phyloP scores from a whole-genome alignment of 345 rosid genomes.

The Gossypium raimondii region DNA sequence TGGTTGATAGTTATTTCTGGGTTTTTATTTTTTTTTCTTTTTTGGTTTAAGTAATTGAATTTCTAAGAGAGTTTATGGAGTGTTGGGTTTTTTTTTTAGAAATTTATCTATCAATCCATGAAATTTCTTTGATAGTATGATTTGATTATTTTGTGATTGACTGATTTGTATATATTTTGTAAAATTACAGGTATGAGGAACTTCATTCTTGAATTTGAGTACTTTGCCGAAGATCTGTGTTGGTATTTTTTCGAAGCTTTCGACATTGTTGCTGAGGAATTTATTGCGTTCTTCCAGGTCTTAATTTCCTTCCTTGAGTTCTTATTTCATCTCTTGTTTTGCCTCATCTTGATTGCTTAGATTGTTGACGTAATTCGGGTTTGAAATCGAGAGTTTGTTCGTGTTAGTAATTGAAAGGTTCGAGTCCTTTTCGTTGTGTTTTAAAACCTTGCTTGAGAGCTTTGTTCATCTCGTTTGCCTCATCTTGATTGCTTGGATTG shows the following conservation, averaged over 20 bases:
- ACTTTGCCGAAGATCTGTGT: slow-evolving; percentile 27
- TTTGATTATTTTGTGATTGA: neutral
- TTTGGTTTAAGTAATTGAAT: neutral
- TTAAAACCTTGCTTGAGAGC: neutral
- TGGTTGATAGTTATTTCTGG: neutral
- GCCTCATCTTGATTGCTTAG: slow-evolving; percentile 24
- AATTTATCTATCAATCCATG: neutral
- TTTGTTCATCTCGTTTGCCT: neutral
- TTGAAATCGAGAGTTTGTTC: neutral
- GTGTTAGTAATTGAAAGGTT: neutral
- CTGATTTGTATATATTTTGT: neutral
- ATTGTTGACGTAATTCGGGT: neutral
- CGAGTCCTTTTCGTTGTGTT: neutral
- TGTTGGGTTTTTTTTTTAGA: neutral
- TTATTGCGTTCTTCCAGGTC: slow-evolving; percentile 21
- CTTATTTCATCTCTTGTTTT: slow-evolving; percentile 16
- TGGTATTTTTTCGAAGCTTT: slow-evolving; percentile 29
- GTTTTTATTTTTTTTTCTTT: neutral
- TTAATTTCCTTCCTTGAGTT: slow-evolving; percentile 24
- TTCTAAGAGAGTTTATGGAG: neutral
- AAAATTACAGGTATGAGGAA: slow-evolving; percentile 28
- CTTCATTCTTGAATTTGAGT: slow-evolving; percentile 28
- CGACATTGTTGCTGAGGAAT: slow-evolving; percentile 26
- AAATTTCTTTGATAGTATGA: neutral
- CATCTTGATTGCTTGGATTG: slow-evolving; percentile 23